Percentiles rank a stretch among this genome's conserved stretches.
phyloP scores from a whole-genome alignment of 306 rosid genomes.

The Cercis canadensis region DNA sequence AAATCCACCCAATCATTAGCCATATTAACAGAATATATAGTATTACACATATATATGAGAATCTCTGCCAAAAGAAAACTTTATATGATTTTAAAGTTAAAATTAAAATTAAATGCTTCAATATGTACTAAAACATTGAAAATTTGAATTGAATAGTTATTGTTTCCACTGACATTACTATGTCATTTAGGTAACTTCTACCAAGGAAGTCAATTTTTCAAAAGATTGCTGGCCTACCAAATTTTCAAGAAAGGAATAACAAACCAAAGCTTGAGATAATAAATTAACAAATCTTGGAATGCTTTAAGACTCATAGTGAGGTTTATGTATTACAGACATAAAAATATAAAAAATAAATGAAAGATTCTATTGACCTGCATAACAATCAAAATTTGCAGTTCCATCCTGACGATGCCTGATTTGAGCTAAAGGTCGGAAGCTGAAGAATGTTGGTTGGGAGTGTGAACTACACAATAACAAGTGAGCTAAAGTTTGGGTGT shows the following conservation, averaged over 20 bases:
- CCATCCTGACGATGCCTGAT: too few relatives aligned
- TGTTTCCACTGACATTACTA: neutral
- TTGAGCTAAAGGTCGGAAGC: too few relatives aligned
- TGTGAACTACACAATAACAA: too few relatives aligned
- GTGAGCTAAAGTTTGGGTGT: too few relatives aligned
- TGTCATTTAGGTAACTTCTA: constrained; percentile 4
- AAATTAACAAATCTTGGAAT: neutral
- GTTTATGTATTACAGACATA: neutral
- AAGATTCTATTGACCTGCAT: constrained; percentile 66
- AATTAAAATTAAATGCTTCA: neutral
- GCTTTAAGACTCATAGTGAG: too few relatives aligned
- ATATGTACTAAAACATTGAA: neutral
- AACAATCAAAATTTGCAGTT: constrained; percentile 91
- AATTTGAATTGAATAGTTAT: neutral
- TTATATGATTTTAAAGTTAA: neutral
- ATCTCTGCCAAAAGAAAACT: neutral
- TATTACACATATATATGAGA: neutral
- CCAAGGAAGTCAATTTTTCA: neutral
- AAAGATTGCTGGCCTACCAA: neutral
- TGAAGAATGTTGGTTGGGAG: too few relatives aligned
- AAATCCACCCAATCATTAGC: constrained; percentile 49
- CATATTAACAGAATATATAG: constrained; percentile 6
- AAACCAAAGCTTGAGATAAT: neutral
- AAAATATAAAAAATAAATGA: neutral
- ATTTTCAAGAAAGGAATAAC: neutral